Percentiles rank a stretch among this genome's conserved stretches.
These are phyloP conservation scores for Amanita brunnescens DNA, from an alignment of 768 basidiomycete species.

Conservation along the genomic window DNA sequence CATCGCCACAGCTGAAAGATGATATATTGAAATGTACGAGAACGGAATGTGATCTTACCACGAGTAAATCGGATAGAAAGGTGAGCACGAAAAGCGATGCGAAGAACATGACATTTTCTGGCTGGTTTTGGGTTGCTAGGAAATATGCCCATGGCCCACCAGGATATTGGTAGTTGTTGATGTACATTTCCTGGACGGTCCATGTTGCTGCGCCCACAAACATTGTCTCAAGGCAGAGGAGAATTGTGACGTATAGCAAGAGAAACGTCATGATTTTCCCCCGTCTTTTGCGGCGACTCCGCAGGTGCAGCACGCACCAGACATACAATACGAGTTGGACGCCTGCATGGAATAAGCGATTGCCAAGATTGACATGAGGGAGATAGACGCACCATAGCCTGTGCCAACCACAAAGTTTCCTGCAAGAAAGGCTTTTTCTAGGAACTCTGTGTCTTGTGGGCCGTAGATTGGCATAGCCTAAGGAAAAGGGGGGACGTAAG, in stretches of 20 bases:
- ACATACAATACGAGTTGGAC: constrained; percentile 25
- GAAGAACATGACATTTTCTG: constrained; percentile 31
- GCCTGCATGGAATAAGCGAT: constrained; percentile 15
- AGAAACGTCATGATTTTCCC: constrained; percentile 7
- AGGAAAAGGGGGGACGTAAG: not conserved
- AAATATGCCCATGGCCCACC: constrained; percentile 39
- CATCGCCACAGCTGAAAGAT: constrained; percentile 30
- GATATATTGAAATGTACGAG: constrained; percentile 22
- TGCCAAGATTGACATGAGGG: not conserved
- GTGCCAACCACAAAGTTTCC: constrained; percentile 32
- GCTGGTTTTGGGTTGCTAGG: constrained; percentile 27
- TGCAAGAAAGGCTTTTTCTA: constrained; percentile 33
- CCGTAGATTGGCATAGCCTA: constrained; percentile 17
- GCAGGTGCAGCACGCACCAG: not conserved
- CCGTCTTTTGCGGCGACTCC: constrained; percentile 15
- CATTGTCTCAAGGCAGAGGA: constrained; percentile 29
- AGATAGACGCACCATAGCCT: constrained; percentile 27
- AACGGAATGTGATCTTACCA: constrained; percentile 33
- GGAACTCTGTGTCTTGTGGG: constrained; percentile 24
- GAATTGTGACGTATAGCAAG: constrained; percentile 30
- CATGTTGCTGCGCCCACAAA: constrained; percentile 32
- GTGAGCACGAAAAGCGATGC: constrained; percentile 34
- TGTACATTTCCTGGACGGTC: constrained; percentile 32
- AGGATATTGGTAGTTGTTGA: constrained; percentile 33
- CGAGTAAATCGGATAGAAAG: constrained; percentile 33